Base-by-base conservation (phyloP, 1,139 yeast species). In the Kluyveromyces marxianus region DNA sequence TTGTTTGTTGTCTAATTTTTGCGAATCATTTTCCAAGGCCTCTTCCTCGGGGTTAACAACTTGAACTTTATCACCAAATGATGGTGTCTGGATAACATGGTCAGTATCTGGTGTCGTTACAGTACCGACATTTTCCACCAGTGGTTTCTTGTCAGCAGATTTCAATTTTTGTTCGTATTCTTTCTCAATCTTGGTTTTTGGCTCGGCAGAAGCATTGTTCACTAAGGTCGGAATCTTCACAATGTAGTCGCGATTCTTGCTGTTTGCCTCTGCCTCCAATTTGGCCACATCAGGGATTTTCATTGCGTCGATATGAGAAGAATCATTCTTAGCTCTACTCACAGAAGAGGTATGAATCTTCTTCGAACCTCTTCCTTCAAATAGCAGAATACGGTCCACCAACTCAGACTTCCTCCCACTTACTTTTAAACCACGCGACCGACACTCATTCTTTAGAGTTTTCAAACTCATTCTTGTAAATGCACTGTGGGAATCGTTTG, bases 331-430 rank as follows among this genome's bases (percentile, higher is more conserved):
- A 27, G 44, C 44, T 25, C 24, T 35, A 6, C 36, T 28, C 34
- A 25, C 25, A 28, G 36, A 10, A 10, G 37, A 32, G 3, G 39
- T 36, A 24, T 36, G 44, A 8, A 41, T 8, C 4, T 24, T 24
- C 8, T 34, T 28, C 30, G 24, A 24, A 4, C 27, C 25, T 21
- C 28, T 30, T 14, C 38, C 33, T 37, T 49, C 51, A 36, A 43
- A 46, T n/a, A 46, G 40, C 34, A 47, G 52, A 30, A 77, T 60
- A 47, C 83, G 69, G 48, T 76, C 76, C 36, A 77, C 69, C 25
- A 79, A 62, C 38, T 79, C 82, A 8, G 72, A 59, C 55, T 79
- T 80, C 44, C 70, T 70, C 8, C 86, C 86, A 28, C 75, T 65
- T 0, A 77, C 72, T 53, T 74, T 76, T 49, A 79, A 60, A 0